Evolutionary conservation across 2,329 filamentous ascomycete genomes (phyloP).

Genomic region (Sporothrix mexicana): DNA sequence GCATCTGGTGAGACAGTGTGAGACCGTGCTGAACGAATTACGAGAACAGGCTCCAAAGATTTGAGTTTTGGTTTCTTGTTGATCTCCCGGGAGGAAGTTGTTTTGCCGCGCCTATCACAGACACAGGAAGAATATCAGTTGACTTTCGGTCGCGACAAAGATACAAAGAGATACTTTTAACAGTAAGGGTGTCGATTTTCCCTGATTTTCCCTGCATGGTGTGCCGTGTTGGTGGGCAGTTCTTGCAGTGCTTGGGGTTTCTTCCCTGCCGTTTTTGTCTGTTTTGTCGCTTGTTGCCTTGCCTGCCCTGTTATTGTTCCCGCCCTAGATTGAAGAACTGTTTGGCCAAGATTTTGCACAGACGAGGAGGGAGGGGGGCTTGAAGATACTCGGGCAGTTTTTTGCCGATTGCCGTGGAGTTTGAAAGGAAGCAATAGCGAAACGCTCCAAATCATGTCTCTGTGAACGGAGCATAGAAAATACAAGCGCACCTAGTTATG

Average conservation of each 20-base stretch:
- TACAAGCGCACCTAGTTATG: neutral
- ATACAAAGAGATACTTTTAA: neutral
- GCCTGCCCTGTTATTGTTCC: neutral
- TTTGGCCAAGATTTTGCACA: neutral
- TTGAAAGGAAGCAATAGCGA: neutral
- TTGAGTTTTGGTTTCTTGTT: neutral
- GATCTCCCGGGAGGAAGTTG: constrained; percentile 2
- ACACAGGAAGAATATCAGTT: neutral
- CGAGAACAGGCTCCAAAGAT: neutral
- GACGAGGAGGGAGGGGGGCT: neutral
- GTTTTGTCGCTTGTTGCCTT: no score
- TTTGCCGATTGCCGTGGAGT: neutral
- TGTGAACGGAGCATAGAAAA: neutral
- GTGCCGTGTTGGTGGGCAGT: neutral
- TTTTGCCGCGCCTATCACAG: neutral
- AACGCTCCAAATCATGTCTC: neutral
- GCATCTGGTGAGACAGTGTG: neutral
- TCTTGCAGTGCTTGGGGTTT: neutral
- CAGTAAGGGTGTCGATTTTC: constrained; percentile 14
- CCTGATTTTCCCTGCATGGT: constrained; percentile 15
- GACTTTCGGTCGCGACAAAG: no score
- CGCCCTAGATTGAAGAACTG: neutral
- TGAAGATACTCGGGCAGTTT: neutral
- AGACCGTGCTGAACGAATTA: no score
- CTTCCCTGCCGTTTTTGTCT: no score